Evolutionary conservation across 2,329 filamentous ascomycete species (phyloP).

Genomic region (Fusarium armeniacum): DNA sequence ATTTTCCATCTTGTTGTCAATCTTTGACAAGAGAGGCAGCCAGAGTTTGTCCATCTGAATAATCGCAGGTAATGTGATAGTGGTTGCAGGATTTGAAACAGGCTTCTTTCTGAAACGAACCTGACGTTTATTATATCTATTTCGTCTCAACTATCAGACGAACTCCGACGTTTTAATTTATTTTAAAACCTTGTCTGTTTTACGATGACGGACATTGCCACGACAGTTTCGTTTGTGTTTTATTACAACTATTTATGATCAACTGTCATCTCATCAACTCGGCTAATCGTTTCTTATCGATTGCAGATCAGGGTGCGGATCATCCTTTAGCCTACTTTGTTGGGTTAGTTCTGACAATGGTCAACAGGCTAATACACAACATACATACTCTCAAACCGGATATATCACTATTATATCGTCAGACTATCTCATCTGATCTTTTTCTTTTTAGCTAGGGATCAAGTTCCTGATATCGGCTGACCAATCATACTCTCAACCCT

Average conservation of each 20-base stretch:
- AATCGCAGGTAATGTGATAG: neutral
- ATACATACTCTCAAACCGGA: neutral
- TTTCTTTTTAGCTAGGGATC: neutral
- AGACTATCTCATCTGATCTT: conserved; percentile 6
- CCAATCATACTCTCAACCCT: conserved; percentile 22
- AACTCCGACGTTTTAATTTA: neutral
- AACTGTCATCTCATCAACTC: neutral
- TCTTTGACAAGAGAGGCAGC: too few species aligned
- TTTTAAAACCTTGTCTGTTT: neutral
- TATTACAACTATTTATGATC: neutral
- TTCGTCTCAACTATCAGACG: neutral
- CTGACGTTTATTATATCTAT: neutral
- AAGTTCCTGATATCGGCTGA: conserved; percentile 21
- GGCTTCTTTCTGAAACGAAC: neutral
- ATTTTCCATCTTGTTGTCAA: too few species aligned
- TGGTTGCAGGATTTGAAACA: neutral
- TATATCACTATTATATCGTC: conserved; percentile 1
- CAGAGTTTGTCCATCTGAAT: too few species aligned
- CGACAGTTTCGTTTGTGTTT: neutral
- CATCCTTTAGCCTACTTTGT: conserved; percentile 7
- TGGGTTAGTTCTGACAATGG: conserved; percentile 11
- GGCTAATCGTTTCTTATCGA: neutral
- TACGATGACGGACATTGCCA: neutral
- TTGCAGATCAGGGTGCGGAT: conserved; percentile 5
- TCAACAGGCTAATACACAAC: neutral